Base-by-base conservation (phyloP, 495 filamentous ascomycete species). In the Penicillium silybi region DNA sequence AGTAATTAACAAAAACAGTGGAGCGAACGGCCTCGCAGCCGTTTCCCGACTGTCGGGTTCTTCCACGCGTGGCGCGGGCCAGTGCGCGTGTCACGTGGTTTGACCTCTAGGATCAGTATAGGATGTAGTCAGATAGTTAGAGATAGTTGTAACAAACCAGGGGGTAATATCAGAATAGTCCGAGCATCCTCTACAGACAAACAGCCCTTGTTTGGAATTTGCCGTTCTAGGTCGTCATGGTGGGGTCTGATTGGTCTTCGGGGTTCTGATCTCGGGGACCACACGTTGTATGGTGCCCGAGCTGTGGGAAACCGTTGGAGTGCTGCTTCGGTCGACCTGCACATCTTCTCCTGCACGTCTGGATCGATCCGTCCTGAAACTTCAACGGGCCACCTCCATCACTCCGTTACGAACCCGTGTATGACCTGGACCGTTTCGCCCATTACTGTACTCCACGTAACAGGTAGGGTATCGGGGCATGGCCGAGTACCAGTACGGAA, bases 11-110 rank as follows among this genome's bases (percentile, higher is more conserved):
- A 11, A 22, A 23, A 52, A 54, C 52, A 63, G 67, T 70, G 67
- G 67, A 72, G 60, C 67, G 69, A 72, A 72, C 69, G 69, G 67
- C 59, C 62, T 68, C 69, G 67, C 66, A 69, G 56, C 64, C 67
- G 68, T 54, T 67, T 72, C 69, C 69, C 69, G 62, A 64, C 59
- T 72, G 69, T 69, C 67, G 69, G 69, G 69, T 32, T 65, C 64
- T 61, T 43, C 46, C 49, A 58, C 48, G 61, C 64, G 58, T 59
- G 58, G 55, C 54, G 45, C 42, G 25, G 66, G 66, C 32, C 64
- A 55, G 55, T 61, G 58, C 61, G 55, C 50, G 40, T 35, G 47
- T 50, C 46, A 57, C 49, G 45, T 57, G 46, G 41, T 46, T 26
- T 46, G 29, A 4, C 9, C 11, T 3, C 9, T 13, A 13, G 4